These are phyloP conservation scores for Marsdenia floribunda DNA, from an alignment of 257 asterid genomes.

Conservation along the genomic window DNA sequence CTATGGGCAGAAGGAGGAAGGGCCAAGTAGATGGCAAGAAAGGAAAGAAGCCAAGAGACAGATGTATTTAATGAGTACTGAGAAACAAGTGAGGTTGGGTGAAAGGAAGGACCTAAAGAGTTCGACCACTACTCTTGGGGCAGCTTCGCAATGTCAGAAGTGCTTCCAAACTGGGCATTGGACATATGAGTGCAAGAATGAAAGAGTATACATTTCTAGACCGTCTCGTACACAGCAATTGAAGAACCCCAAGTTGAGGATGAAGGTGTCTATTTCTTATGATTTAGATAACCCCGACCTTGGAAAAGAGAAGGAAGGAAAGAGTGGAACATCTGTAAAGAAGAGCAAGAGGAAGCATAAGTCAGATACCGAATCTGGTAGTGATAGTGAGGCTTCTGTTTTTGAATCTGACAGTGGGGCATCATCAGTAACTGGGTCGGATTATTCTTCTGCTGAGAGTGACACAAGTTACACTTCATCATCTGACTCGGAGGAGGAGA, in stretches of 20 bases:
- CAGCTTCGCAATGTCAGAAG: conserved; percentile 83
- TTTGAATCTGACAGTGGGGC: conserved; percentile 67
- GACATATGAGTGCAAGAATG: conserved; percentile 95
- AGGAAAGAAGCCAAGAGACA: conserved; percentile 98
- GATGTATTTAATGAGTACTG: conserved; percentile 93
- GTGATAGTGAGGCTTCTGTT: conserved; percentile 83
- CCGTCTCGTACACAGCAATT: conserved; percentile 88
- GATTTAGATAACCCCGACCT: conserved; percentile 64
- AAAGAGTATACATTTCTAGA: conserved; percentile 80
- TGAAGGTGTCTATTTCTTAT: conserved; percentile 56
- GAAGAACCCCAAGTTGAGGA: conserved; percentile 83
- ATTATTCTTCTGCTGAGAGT: conserved; percentile 61
- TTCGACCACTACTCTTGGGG: conserved; percentile 37
- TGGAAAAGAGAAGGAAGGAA: conserved; percentile 35
- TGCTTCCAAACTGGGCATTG: conserved; percentile 87
- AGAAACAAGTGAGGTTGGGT: conserved; percentile 85
- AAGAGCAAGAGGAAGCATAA: conserved; percentile 89
- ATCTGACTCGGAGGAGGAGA: conserved; percentile 86
- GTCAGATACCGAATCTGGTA: conserved; percentile 52
- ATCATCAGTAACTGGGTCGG: conserved; percentile 65
- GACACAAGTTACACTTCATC: conserved; percentile 67
- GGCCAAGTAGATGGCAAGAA: conserved; percentile 99
- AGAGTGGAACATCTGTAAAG: conserved; percentile 40
- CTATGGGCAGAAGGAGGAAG: conserved; percentile 98
- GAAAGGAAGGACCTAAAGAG: conserved; percentile 66